Evolutionary conservation across 306 rosid genomes (phyloP), one percentile per base, ranked within the genome.

Genomic region (Oxytropis ochrocephala): DNA sequence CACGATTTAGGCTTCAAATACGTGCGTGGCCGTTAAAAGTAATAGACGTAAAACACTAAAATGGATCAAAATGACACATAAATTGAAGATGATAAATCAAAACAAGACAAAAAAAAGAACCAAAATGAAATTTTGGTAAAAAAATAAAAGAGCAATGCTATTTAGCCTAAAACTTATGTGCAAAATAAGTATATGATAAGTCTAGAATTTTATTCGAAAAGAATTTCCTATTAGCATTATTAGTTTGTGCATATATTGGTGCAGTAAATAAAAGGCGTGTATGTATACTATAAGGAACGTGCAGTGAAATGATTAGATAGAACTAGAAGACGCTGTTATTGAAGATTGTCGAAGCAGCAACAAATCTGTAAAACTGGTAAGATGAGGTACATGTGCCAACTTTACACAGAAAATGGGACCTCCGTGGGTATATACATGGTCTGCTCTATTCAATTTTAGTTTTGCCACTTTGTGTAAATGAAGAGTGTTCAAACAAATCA

Each of bases 341-440:
- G 65, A 69, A 69, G 60, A 17, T 44, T 36, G 17, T 63, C 68
- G 44, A 62, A 64, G 52, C 46, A 33, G 60, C 14, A 32, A 53
- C 18, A 59, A 33, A 63, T 64, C 30, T 56, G 61, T 54, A n/a
- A 43, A 70, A 54, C 59, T 54, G 36, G 39, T 35, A 24, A 14
- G 70, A 75, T 33, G 57, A 69, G 46, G 72, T 76, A n/a, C 79
- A 52, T 47, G 56, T 51, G 48, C 16, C 18, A 49, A 53, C 59
- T 36, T 69, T 51, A 70, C 72, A 19, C 64, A 36, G 68, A 64
- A 65, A 39, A 75, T 59, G 86, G 86, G 86, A 70, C 86, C 86
- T 78, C 61, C 41, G 18, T 60, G 30, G 36, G 19, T 63, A 69
- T 36, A 62, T 38, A 66, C 64, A 11, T 67, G 46, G 2, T 70